Conservation (phyloP, 2,329 filamentous ascomycete genomes). For the Onygenales sp. region DNA sequence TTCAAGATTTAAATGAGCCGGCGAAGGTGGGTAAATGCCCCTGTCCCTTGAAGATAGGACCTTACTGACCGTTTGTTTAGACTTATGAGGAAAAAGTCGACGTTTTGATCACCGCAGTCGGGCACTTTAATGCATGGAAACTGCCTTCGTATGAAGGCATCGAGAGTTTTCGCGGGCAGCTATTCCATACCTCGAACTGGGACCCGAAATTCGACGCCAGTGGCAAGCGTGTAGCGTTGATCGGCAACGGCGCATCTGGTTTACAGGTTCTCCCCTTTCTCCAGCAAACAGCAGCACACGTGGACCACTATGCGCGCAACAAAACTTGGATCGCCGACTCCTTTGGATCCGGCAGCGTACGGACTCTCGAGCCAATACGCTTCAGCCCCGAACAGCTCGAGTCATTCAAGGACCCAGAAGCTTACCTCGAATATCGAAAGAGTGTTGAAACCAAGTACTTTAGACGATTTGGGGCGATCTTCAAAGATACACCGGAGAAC, state of each 20-base stretch:
- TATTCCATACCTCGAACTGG: slow-evolving; percentile 56
- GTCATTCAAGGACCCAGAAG: slow-evolving; percentile 50
- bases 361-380: slow-evolving; percentile 47
- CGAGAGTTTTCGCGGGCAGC: slow-evolving; percentile 42
- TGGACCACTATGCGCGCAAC: slow-evolving; percentile 58
- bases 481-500: slow-evolving; percentile 46
- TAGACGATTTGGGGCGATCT: slow-evolving; percentile 45
- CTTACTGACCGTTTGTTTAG: slow-evolving; percentile 9
- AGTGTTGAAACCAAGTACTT: slow-evolving; percentile 53
- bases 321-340: slow-evolving; percentile 59
- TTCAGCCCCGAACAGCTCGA: slow-evolving; percentile 46
- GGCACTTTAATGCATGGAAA: slow-evolving; percentile 57
- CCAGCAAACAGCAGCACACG: slow-evolving; percentile 30
- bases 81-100: slow-evolving; percentile 44
- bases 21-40: slow-evolving; percentile 12
- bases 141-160: slow-evolving; percentile 53
- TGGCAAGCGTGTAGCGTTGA: slow-evolving; percentile 44
- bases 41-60: background rate
- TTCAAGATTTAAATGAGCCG: slow-evolving; percentile 25
- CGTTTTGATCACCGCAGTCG: slow-evolving; percentile 54
- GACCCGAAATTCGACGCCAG: slow-evolving; percentile 42
- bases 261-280: slow-evolving; percentile 42
- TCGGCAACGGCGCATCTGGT: slow-evolving; percentile 55
- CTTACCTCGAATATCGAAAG: slow-evolving; percentile 53
- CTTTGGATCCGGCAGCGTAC: slow-evolving; percentile 46